Percentiles rank a stretch among this genome's conserved stretches.
Evolutionary conservation across 768 basidiomycete species (phyloP).

Genomic region (Gymnopilus dilepis): DNA sequence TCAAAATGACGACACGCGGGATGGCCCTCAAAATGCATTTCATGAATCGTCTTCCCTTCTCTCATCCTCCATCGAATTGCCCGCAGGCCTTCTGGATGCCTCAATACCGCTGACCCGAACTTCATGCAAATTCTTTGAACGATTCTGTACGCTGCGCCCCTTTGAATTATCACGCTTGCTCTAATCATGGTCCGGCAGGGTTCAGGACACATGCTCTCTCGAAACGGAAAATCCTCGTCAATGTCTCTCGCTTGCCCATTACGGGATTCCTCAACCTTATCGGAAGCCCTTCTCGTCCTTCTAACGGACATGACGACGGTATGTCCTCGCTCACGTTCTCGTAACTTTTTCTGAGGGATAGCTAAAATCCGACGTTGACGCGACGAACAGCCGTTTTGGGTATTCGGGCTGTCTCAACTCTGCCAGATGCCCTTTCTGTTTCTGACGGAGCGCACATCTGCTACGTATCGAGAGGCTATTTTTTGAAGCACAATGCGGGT

Average conservation of each 20-base stretch:
- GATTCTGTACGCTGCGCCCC: background rate
- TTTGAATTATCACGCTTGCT: background rate
- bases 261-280: constrained; percentile 1
- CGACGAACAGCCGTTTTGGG: constrained; percentile 33
- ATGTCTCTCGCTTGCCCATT: background rate
- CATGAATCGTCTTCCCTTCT: background rate
- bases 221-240: constrained; percentile 9
- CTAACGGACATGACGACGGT: constrained; percentile 8
- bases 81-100: background rate
- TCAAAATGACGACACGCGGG: too few relatives aligned
- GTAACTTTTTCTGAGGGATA: background rate
- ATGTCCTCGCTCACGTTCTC: constrained; percentile 5
- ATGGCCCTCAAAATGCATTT: too few relatives aligned
- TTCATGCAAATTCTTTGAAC: background rate
- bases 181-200: constrained; percentile 5
- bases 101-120: background rate
- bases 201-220: background rate
- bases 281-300: background rate
- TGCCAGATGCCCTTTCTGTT: background rate
- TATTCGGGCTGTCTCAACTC: background rate
- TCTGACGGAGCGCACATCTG: background rate
- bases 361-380: constrained; percentile 33
- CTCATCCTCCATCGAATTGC: background rate
- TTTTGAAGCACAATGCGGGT: background rate
- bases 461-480: background rate